These are phyloP conservation scores for Colletotrichum agaves DNA, from an alignment of 2,329 filamentous ascomycete species.

Conservation along the genomic window DNA sequence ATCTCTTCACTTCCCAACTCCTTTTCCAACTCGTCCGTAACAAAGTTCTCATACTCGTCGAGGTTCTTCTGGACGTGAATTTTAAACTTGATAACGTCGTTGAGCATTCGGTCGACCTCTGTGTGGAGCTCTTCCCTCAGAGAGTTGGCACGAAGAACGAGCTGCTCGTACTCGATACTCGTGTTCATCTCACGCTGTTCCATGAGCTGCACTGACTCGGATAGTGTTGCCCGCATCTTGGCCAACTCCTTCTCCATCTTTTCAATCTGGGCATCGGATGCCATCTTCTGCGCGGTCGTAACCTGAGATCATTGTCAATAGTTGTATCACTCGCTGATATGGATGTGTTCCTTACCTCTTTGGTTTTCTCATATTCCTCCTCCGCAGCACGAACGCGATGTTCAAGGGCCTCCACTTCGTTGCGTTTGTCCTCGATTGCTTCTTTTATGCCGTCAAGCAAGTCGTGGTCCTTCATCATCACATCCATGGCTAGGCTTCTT, in stretches of 20 bases:
- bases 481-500: constrained; percentile 82
- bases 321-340: neutral
- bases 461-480: constrained; percentile 94
- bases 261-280: constrained; percentile 93
- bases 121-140: constrained; percentile 98
- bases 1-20: constrained; percentile 76
- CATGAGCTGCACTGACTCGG: constrained; percentile 89
- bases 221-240: constrained; percentile 85
- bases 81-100: constrained; percentile 98
- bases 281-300: constrained; percentile 86
- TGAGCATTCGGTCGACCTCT: constrained; percentile 93
- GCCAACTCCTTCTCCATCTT: constrained; percentile 99
- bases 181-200: constrained; percentile 97
- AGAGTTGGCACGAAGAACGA: constrained; percentile 84
- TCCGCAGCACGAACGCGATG: constrained; percentile 89
- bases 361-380: constrained; percentile 93
- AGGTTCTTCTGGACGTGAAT: constrained; percentile 93
- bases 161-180: constrained; percentile 95
- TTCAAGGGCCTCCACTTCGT: constrained; percentile 90
- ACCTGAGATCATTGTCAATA: constrained; percentile 44
- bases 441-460: constrained; percentile 95
- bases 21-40: constrained; percentile 91
- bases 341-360: constrained; percentile 67
- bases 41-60: constrained; percentile 94
- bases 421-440: constrained; percentile 93